Conservation (phyloP, 2,329 filamentous ascomycete genomes). For the Hymenoscyphus scutula region DNA sequence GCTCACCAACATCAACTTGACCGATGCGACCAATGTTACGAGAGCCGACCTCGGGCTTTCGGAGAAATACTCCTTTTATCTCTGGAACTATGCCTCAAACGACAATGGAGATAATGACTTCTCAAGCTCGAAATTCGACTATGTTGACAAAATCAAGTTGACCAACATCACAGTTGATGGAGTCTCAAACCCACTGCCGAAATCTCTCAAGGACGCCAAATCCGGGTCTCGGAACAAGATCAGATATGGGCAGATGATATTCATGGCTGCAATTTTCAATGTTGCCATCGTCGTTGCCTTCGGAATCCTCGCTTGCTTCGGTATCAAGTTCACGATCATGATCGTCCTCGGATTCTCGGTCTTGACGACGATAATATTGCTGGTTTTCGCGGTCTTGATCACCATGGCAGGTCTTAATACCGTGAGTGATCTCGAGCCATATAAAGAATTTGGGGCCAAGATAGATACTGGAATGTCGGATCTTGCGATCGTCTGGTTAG, state of each 20-base stretch:
- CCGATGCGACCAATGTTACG: not conserved
- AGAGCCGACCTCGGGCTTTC: not conserved
- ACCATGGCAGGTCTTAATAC: not conserved
- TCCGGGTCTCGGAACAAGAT: not conserved
- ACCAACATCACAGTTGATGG: not conserved
- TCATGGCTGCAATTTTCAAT: conserved; percentile 11
- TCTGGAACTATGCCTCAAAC: not conserved
- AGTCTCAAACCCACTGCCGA: not conserved
- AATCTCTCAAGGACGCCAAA: conserved; percentile 1
- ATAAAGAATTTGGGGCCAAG: conserved; percentile 5
- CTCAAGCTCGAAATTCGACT: not conserved
- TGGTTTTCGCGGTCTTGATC: conserved; percentile 4
- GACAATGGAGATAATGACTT: not conserved
- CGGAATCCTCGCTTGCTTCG: conserved; percentile 7
- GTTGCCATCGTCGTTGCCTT: not conserved
- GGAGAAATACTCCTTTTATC: conserved; percentile 1
- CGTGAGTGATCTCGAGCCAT: not conserved
- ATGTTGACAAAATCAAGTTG: not conserved
- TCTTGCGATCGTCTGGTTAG: conserved; percentile 6
- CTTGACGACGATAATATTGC: not conserved
- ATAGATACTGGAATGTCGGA: conserved; percentile 6
- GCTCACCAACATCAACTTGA: not conserved
- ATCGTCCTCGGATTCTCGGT: not conserved
- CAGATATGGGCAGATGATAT: conserved; percentile 1
- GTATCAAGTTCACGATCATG: conserved; percentile 2